A percentile compares a stretch with the other conserved stretches of the same genome.
These are phyloP conservation scores for Jamesozyma hellenica DNA, from an alignment of 805 yeast genomes.

Conservation along the genomic window DNA sequence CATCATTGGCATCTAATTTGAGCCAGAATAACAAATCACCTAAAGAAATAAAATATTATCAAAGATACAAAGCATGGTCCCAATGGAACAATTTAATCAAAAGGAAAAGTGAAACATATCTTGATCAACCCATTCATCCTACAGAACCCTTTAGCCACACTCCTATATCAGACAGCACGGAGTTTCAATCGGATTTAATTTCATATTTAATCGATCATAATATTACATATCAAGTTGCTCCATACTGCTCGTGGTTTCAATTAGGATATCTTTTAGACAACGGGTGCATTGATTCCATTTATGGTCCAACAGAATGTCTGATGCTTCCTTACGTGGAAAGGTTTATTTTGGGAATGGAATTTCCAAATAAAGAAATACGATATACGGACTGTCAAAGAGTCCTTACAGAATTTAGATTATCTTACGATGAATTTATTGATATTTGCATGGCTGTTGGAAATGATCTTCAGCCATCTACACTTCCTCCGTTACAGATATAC, in stretches of 20 bases:
- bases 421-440: constrained; percentile 63
- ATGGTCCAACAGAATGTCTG: constrained; percentile 74
- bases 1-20: not conserved
- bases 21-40: constrained; percentile 9
- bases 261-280: constrained; percentile 56
- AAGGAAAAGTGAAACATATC: constrained; percentile 22
- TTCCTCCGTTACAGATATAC: constrained; percentile 37
- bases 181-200: constrained; percentile 47
- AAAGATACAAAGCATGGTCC: constrained; percentile 41
- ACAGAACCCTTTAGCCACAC: constrained; percentile 44
- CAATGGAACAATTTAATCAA: constrained; percentile 29
- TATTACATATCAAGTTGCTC: constrained; percentile 66
- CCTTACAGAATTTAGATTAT: constrained; percentile 48
- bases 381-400: constrained; percentile 53
- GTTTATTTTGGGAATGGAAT: constrained; percentile 63
- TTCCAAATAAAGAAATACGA: constrained; percentile 52
- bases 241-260: constrained; percentile 73
- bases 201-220: constrained; percentile 43
- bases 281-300: constrained; percentile 57
- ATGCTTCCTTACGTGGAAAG: constrained; percentile 53
- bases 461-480: constrained; percentile 54
- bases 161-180: constrained; percentile 40
- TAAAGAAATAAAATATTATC: constrained; percentile 31
- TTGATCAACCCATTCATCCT: constrained; percentile 28
- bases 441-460: constrained; percentile 72